Conservation (phyloP, 495 filamentous ascomycete genomes). For the Aspergillus egyptiacus region DNA sequence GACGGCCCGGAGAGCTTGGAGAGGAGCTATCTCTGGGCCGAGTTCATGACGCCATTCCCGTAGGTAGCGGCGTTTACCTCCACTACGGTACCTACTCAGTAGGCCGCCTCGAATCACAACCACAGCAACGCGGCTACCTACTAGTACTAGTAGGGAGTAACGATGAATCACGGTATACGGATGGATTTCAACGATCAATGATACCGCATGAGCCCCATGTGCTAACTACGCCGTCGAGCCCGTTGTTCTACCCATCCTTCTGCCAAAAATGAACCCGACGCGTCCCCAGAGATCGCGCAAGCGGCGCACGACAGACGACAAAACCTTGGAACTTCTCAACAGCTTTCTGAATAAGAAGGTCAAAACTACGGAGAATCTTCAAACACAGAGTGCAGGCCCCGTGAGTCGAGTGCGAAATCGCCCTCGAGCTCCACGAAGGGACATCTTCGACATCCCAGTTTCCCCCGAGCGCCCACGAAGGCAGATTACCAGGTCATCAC, state of each 20-base stretch:
- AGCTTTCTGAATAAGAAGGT: conserved; percentile 9
- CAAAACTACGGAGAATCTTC: neutral
- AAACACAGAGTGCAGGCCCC: neutral
- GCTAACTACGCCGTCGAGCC: too few species aligned
- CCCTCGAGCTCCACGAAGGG: conserved; percentile 3
- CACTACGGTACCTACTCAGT: too few species aligned
- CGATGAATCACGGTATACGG: too few species aligned
- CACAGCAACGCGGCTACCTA: too few species aligned
- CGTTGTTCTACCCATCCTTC: neutral
- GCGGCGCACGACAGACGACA: conserved; percentile 15
- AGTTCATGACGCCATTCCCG: conserved; percentile 3
- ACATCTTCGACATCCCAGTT: conserved; percentile 7
- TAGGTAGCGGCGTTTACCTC: neutral
- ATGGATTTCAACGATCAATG: too few species aligned
- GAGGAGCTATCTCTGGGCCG: too few species aligned
- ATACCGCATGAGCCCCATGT: too few species aligned
- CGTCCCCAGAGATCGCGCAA: conserved; percentile 9
- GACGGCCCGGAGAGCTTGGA: neutral
- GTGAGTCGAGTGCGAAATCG: neutral
- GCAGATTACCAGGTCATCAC: neutral
- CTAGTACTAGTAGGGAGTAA: too few species aligned
- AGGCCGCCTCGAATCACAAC: too few species aligned
- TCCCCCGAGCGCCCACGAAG: conserved; percentile 1
- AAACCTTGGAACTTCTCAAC: conserved; percentile 21
- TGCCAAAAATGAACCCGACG: conserved; percentile 11